Conservation (phyloP, 495 filamentous ascomycete species). For the Xylaria nigripes region DNA sequence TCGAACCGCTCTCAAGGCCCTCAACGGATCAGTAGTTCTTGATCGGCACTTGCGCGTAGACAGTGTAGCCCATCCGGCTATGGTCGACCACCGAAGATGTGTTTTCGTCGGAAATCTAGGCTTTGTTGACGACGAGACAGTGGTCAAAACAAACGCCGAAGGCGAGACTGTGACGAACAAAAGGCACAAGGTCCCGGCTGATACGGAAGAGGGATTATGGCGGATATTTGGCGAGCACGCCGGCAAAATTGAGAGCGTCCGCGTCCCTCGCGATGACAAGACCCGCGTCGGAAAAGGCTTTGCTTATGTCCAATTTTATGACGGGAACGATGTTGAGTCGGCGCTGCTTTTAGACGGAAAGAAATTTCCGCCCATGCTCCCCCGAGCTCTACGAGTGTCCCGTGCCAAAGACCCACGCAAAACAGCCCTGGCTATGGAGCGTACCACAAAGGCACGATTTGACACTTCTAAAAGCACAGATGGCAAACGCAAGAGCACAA, state of each 20-base stretch:
- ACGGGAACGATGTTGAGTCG: conserved; percentile 77
- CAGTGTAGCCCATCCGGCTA: conserved; percentile 75
- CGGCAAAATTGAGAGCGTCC: conserved; percentile 84
- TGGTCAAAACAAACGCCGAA: conserved; percentile 52
- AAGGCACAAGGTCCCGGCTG: conserved; percentile 61
- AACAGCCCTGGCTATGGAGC: conserved; percentile 47
- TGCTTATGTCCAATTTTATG: conserved; percentile 93
- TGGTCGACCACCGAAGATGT: conserved; percentile 76
- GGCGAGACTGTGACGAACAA: conserved; percentile 52
- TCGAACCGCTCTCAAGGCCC: conserved; percentile 60
- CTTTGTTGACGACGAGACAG: conserved; percentile 79
- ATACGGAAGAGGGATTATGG: conserved; percentile 95
- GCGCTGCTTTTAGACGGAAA: conserved; percentile 80
- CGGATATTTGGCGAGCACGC: conserved; percentile 64
- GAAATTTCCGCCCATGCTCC: conserved; percentile 86
- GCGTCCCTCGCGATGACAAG: conserved; percentile 80
- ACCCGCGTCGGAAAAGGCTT: conserved; percentile 96
- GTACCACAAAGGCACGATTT: conserved; percentile 21
- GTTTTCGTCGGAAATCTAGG: conserved; percentile 96
- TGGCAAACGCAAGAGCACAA: conserved; percentile 28
- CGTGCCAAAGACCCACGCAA: conserved; percentile 73
- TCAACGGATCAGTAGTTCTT: conserved; percentile 80
- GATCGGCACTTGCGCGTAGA: conserved; percentile 88
- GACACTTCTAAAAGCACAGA: conserved; percentile 14
- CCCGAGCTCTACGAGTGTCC: conserved; percentile 75